These are phyloP conservation scores for Artemisia tridentata DNA, from an alignment of 129 eudicot species.

Conservation along the genomic window DNA sequence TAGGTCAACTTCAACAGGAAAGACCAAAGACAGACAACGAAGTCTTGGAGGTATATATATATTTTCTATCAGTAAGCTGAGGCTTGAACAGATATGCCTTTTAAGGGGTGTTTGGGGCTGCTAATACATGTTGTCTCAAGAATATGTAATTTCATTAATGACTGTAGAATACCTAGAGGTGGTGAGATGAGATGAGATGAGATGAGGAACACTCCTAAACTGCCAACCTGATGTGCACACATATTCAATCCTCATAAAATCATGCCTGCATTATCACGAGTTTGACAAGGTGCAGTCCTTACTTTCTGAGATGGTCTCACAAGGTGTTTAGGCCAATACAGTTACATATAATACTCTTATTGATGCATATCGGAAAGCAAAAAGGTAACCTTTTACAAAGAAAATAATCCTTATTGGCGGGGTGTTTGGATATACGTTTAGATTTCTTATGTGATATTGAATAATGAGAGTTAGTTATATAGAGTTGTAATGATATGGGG, in stretches of 20 bases:
- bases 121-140: neutral
- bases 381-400: constrained; percentile 40
- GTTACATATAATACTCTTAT: constrained; percentile 87
- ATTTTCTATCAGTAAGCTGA: no score
- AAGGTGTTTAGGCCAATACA: constrained; percentile 76
- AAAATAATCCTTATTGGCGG: neutral
- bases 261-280: constrained; percentile 75
- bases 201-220: constrained; percentile 59
- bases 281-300: constrained; percentile 60
- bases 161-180: neutral
- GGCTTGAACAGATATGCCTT: no score
- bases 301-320: constrained; percentile 74
- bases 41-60: no score
- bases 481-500: no score
- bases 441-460: no score
- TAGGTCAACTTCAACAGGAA: no score
- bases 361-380: constrained; percentile 91
- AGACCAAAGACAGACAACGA: no score
- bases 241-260: constrained; percentile 80
- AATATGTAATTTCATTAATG: neutral
- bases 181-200: constrained; percentile 44
- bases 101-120: no score
- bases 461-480: no score
- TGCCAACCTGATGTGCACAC: constrained; percentile 86
- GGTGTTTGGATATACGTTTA: no score